Evolutionary conservation across 2,329 filamentous ascomycete genomes (phyloP).

Genomic region (Ophiocordyceps robertsii): DNA sequence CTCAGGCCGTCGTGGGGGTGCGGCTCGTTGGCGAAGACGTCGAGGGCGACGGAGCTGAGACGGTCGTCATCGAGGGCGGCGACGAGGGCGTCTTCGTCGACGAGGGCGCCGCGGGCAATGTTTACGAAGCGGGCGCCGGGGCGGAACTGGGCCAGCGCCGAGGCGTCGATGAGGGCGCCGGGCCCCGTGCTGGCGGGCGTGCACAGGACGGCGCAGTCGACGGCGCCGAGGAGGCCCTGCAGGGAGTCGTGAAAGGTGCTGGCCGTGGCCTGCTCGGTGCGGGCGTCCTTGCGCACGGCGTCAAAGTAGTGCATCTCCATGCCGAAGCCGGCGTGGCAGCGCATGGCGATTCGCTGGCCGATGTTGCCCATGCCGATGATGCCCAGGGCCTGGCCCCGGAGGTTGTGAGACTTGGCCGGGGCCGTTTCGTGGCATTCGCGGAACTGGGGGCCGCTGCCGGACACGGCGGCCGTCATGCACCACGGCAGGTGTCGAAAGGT

Average conservation of each 20-base stretch:
- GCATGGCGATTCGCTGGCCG: slow-evolving; percentile 45
- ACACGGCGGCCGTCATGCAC: slow-evolving; percentile 42
- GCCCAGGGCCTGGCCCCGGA: slow-evolving; percentile 45
- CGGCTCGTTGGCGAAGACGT: slow-evolving; percentile 52
- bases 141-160: slow-evolving; percentile 36
- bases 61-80: slow-evolving; percentile 39
- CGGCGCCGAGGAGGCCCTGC: slow-evolving; percentile 32
- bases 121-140: slow-evolving; percentile 48
- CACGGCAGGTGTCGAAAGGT: slow-evolving; percentile 57
- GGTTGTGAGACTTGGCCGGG: slow-evolving; percentile 48
- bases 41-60: slow-evolving; percentile 42
- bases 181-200: slow-evolving; percentile 33
- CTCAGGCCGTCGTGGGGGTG: slow-evolving; percentile 31
- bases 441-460: slow-evolving; percentile 27
- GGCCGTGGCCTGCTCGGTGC: slow-evolving; percentile 24
- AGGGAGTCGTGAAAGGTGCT: slow-evolving; percentile 39
- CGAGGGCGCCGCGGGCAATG: slow-evolving; percentile 48
- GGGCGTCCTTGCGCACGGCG: slow-evolving; percentile 31
- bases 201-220: slow-evolving; percentile 51
- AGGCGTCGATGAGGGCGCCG: slow-evolving; percentile 29
- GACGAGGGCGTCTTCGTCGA: slow-evolving; percentile 51
- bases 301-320: slow-evolving; percentile 57
- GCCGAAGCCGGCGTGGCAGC: slow-evolving; percentile 38
- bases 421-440: slow-evolving; percentile 45
- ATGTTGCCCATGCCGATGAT: slow-evolving; percentile 59